Evolutionary conservation across 805 yeast genomes (phyloP).

Genomic region (Maudiozyma saulgeensis): DNA sequence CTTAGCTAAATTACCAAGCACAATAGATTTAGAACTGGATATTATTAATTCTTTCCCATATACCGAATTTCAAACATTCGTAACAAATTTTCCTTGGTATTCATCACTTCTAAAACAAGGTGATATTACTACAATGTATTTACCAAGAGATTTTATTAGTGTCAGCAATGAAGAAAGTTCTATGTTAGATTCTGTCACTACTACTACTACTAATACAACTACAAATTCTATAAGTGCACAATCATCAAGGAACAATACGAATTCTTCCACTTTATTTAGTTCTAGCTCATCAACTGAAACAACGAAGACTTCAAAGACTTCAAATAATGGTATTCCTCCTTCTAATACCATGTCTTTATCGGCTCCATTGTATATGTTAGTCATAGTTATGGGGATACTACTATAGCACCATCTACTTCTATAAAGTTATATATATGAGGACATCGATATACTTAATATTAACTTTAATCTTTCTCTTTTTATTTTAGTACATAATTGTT

Average conservation of each 20-base stretch:
- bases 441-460: too few species aligned
- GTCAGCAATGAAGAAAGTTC: too few species aligned
- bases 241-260: not conserved
- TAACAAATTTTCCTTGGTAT: conserved; percentile 29
- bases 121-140: conserved; percentile 14
- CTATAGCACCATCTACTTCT: not conserved
- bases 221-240: not conserved
- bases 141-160: conserved; percentile 19
- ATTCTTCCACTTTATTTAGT: not conserved
- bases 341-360: not conserved
- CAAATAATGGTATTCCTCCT: not conserved
- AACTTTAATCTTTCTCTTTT: too few species aligned
- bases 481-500: too few species aligned
- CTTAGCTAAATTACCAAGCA: conserved; percentile 20
- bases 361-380: not conserved
- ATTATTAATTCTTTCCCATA: conserved; percentile 30
- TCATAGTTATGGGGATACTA: not conserved
- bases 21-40: conserved; percentile 19
- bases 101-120: conserved; percentile 15
- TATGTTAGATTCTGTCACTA: too few species aligned
- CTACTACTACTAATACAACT: not conserved
- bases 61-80: conserved; percentile 29
- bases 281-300: not conserved
- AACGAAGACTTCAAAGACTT: not conserved
- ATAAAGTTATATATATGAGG: too few species aligned